Percentiles rank a stretch among this genome's conserved stretches.
Evolutionary conservation across 1,139 yeast species (phyloP).

Genomic region (Suzukiozyma palmioleophila): DNA sequence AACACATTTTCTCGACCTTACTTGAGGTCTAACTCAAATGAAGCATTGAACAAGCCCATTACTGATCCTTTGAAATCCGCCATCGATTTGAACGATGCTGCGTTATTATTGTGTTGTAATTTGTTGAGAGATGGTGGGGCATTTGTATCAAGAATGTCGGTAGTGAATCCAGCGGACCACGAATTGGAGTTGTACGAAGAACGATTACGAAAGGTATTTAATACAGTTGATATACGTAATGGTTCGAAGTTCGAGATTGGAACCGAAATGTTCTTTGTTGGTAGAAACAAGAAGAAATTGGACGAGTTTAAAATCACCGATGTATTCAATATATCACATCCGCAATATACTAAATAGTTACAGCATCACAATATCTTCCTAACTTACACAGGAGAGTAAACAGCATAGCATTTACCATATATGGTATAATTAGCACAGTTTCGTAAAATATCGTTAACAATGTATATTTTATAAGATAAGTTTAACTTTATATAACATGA

Average conservation of each 20-base stretch:
- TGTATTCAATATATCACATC: constrained; percentile 29
- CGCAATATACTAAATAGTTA: too few species aligned
- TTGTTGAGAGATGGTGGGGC: constrained; percentile 65
- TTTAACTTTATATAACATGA: not conserved
- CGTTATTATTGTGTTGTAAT: constrained; percentile 69
- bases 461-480: not conserved
- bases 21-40: constrained; percentile 23
- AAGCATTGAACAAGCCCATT: constrained; percentile 23
- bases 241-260: constrained; percentile 43
- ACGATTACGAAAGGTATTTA: constrained; percentile 57
- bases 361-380: too few species aligned
- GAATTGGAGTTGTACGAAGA: constrained; percentile 59
- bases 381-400: too few species aligned
- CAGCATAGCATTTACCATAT: too few species aligned
- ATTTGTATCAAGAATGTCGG: constrained; percentile 67
- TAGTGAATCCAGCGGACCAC: constrained; percentile 45
- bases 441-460: not conserved
- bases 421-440: too few species aligned
- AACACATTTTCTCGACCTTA: constrained; percentile 78
- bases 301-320: constrained; percentile 38
- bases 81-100: constrained; percentile 84
- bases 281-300: constrained; percentile 42
- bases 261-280: constrained; percentile 72
- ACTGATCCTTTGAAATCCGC: constrained; percentile 24
- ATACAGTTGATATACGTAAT: constrained; percentile 43